These are phyloP conservation scores for Stephanocyclus meneghinianus DNA, from an alignment of 352 stramenopile genomes.

Conservation along the genomic window DNA sequence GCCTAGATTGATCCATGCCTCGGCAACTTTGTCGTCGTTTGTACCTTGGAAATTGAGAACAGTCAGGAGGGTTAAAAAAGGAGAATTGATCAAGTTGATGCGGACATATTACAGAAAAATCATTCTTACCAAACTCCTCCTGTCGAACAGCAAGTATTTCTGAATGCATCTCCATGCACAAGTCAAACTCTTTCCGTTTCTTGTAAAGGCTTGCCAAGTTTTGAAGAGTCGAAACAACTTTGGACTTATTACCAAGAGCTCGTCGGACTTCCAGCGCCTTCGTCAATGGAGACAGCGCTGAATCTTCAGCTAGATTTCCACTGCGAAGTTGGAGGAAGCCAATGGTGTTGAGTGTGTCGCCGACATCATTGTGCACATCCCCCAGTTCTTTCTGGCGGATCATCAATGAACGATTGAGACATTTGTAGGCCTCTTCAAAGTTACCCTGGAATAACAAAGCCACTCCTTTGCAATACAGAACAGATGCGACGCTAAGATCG, in stretches of 20 bases:
- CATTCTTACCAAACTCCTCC: conserved; percentile 39
- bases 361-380: conserved; percentile 40
- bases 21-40: conserved; percentile 50
- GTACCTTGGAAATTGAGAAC: conserved; percentile 11
- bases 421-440: conserved; percentile 40
- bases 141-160: conserved; percentile 51
- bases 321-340: conserved; percentile 54
- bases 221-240: conserved; percentile 60
- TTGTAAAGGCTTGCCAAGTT: conserved; percentile 61
- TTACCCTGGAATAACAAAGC: conserved; percentile 47
- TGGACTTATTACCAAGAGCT: conserved; percentile 45
- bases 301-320: conserved; percentile 45
- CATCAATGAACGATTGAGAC: conserved; percentile 37
- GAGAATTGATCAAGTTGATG: neutral
- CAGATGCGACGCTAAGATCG: conserved; percentile 40
- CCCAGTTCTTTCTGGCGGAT: conserved; percentile 50
- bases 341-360: conserved; percentile 66
- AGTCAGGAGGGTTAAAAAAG: neutral
- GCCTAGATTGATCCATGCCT: conserved; percentile 55
- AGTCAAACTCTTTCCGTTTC: conserved; percentile 55
- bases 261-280: conserved; percentile 54
- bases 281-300: conserved; percentile 34
- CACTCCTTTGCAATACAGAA: conserved; percentile 59
- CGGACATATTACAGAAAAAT: neutral
- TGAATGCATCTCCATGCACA: conserved; percentile 42